phyloP scores from a whole-genome alignment of 176 grass and related monocot species.

The Avena sativa region DNA sequence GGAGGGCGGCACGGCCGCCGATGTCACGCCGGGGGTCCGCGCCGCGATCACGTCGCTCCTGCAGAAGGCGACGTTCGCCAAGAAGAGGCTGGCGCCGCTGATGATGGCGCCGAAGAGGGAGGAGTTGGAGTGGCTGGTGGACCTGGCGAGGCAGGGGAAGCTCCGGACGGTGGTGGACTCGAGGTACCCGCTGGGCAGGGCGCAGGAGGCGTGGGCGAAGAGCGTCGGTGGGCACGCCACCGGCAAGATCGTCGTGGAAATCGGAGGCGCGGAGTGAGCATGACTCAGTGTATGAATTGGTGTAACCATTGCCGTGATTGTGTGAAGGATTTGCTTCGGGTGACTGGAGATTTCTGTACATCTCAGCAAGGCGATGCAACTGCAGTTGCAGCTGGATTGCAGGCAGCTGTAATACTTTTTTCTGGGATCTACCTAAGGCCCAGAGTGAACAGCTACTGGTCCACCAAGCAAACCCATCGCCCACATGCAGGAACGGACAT shows the following conservation, averaged over 20 bases:
- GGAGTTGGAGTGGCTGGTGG: conserved; percentile 75
- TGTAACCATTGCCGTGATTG: background rate
- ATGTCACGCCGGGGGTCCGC: conserved; percentile 55
- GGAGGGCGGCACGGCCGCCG: conserved; percentile 47
- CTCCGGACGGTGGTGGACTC: conserved; percentile 74
- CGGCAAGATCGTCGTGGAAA: conserved; percentile 83
- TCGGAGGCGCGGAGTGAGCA: conserved; percentile 29
- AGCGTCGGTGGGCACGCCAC: conserved; percentile 78
- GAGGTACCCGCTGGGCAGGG: conserved; percentile 51
- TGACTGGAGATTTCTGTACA: too few species aligned
- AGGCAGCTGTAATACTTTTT: too few species aligned
- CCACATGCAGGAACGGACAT: too few species aligned
- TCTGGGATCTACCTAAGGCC: too few species aligned
- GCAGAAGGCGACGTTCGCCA: conserved; percentile 73
- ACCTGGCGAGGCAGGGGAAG: conserved; percentile 63
- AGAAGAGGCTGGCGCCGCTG: conserved; percentile 67
- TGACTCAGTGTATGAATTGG: background rate
- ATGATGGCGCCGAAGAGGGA: conserved; percentile 52
- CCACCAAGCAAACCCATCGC: too few species aligned
- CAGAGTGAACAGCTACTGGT: too few species aligned
- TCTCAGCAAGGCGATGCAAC: too few species aligned
- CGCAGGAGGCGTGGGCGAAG: conserved; percentile 75
- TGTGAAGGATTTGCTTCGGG: too few species aligned
- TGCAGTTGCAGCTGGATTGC: too few species aligned
- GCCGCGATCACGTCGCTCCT: conserved; percentile 49